These are phyloP conservation scores for Amniculicola lignicola DNA, from an alignment of 495 filamentous ascomycete species.

Conservation along the genomic window DNA sequence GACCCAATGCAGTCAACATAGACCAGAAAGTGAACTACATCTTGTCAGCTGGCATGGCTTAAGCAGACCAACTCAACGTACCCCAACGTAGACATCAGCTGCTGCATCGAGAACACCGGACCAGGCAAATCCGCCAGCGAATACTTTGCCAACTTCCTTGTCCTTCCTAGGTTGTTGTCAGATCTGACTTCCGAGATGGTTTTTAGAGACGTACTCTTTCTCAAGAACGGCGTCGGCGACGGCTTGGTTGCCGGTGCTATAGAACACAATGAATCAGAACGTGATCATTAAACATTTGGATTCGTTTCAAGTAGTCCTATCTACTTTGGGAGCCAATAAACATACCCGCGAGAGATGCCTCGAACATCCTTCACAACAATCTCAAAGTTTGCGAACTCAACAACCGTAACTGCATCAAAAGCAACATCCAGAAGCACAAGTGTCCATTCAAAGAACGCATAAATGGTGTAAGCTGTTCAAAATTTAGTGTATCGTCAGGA, in stretches of 20 bases:
- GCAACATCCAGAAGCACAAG: slow-evolving; percentile 92
- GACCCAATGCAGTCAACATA: slow-evolving; percentile 79
- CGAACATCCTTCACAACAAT: slow-evolving; percentile 84
- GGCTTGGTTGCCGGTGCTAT: slow-evolving; percentile 51
- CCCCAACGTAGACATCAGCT: slow-evolving; percentile 90
- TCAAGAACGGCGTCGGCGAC: slow-evolving; percentile 75
- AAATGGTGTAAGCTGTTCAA: slow-evolving; percentile 85
- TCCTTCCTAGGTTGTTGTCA: slow-evolving; percentile 61
- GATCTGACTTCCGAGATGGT: background rate
- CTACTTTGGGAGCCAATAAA: slow-evolving; percentile 93
- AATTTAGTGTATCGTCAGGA: slow-evolving; percentile 11
- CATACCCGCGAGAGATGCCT: slow-evolving; percentile 97
- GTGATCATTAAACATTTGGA: slow-evolving; percentile 28
- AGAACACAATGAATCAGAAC: slow-evolving; percentile 22
- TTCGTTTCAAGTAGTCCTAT: slow-evolving; percentile 40
- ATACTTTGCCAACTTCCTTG: slow-evolving; percentile 66
- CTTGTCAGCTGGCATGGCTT: slow-evolving; percentile 12
- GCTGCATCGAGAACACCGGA: slow-evolving; percentile 71
- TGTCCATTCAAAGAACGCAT: slow-evolving; percentile 97
- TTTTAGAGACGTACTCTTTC: slow-evolving; percentile 68
- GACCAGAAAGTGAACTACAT: slow-evolving; percentile 92
- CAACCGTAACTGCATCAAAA: slow-evolving; percentile 93
- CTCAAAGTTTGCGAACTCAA: slow-evolving; percentile 91
- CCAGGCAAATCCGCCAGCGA: slow-evolving; percentile 71
- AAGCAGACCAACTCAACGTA: slow-evolving; percentile 50